Conservation (phyloP, 108 stramenopile genomes). For the Mediolabrus comicus region DNA sequence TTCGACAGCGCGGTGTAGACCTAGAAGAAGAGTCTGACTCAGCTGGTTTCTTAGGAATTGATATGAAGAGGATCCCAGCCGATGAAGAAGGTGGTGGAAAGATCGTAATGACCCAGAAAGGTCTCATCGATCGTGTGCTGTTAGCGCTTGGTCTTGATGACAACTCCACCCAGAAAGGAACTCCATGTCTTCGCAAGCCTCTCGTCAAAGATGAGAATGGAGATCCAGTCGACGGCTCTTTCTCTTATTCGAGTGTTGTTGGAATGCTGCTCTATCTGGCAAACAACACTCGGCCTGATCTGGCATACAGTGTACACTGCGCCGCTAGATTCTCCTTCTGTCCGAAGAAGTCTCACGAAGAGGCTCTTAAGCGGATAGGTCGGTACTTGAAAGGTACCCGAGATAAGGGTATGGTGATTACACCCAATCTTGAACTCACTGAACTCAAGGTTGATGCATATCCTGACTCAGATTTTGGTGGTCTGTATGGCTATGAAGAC, state of each 20-base stretch:
- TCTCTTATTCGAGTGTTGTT: slow-evolving; percentile 29
- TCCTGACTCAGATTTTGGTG: slow-evolving; percentile 48
- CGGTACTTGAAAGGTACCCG: slow-evolving; percentile 38
- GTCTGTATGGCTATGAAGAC: slow-evolving; percentile 26
- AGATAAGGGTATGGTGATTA: slow-evolving; percentile 32
- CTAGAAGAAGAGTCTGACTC: slow-evolving; percentile 12
- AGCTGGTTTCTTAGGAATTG: slow-evolving; percentile 46
- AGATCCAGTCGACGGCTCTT: too few relatives aligned
- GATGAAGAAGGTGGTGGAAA: background rate
- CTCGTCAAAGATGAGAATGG: too few relatives aligned
- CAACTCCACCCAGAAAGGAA: background rate
- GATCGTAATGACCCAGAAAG: slow-evolving; percentile 15
- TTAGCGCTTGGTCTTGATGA: background rate
- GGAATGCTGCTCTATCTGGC: slow-evolving; percentile 56
- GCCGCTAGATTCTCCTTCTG: slow-evolving; percentile 26
- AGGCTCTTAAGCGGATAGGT: slow-evolving; percentile 43
- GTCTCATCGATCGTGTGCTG: slow-evolving; percentile 11
- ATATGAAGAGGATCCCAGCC: slow-evolving; percentile 13
- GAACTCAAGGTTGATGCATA: slow-evolving; percentile 31
- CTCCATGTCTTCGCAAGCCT: too few relatives aligned
- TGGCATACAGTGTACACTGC: slow-evolving; percentile 43
- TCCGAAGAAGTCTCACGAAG: slow-evolving; percentile 37
- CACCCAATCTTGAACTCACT: background rate
- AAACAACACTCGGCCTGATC: slow-evolving; percentile 39
- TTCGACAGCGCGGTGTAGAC: too few relatives aligned